Percentiles rank a stretch among this genome's conserved stretches.
These are phyloP conservation scores for Nyssa sinensis DNA, from an alignment of 148 eudicot genomes.

Conservation along the genomic window DNA sequence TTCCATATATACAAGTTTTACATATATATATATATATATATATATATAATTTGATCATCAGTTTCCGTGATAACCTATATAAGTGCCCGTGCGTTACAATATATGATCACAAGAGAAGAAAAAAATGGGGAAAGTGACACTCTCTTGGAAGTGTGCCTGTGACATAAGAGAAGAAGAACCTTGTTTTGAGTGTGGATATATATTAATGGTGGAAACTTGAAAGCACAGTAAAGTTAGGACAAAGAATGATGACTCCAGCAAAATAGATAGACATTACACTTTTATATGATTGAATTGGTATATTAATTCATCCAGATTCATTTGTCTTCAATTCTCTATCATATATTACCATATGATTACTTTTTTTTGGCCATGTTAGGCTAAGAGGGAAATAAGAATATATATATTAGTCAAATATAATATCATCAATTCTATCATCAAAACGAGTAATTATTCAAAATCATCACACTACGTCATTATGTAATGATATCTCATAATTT, in stretches of 20 bases:
- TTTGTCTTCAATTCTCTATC: background rate
- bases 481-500: too few species aligned
- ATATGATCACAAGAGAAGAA: background rate
- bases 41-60: background rate
- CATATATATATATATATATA: too few species aligned
- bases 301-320: too few species aligned
- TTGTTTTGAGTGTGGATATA: background rate
- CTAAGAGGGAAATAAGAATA: too few species aligned
- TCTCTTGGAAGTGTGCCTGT: background rate
- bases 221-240: constrained; percentile 2
- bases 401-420: too few species aligned
- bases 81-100: background rate
- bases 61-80: background rate
- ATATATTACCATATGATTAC: too few species aligned
- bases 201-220: background rate
- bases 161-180: background rate
- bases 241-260: background rate
- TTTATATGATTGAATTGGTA: too few species aligned
- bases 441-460: too few species aligned
- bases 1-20: too few species aligned
- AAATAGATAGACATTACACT: background rate
- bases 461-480: too few species aligned
- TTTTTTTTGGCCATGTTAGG: too few species aligned
- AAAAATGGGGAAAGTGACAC: background rate
- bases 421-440: too few species aligned